These are phyloP conservation scores for Naganishia randhawae DNA, from an alignment of 768 basidiomycete species.

Conservation along the genomic window DNA sequence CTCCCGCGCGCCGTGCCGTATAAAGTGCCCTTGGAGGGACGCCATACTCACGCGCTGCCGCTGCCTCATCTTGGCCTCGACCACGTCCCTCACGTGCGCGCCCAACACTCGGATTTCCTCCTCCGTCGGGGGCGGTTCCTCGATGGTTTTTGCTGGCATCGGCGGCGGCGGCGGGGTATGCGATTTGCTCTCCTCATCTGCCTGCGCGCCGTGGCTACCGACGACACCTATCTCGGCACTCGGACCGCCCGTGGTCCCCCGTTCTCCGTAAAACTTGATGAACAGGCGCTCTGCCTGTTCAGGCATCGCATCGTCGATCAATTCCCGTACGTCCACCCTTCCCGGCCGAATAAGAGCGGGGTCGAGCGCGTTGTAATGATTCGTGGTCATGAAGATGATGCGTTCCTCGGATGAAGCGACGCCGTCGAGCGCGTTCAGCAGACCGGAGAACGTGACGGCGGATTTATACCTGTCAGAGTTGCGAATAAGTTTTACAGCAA, in stretches of 20 bases:
- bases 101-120: constrained; percentile 52
- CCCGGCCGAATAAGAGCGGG: constrained; percentile 93
- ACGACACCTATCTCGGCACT: constrained; percentile 37
- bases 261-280: constrained; percentile 68
- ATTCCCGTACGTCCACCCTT: constrained; percentile 78
- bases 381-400: constrained; percentile 99
- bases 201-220: constrained; percentile 50
- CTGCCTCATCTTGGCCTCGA: constrained; percentile 57
- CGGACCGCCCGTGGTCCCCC: constrained; percentile 45
- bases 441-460: constrained; percentile 93
- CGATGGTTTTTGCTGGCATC: too few relatives aligned
- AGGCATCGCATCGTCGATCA: constrained; percentile 81
- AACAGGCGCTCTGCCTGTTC: constrained; percentile 74
- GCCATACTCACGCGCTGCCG: constrained; percentile 86
- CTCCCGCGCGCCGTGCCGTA: constrained; percentile 58
- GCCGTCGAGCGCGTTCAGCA: constrained; percentile 93
- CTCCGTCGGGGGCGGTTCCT: not conserved
- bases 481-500: not conserved
- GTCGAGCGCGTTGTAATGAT: constrained; percentile 82
- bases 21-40: constrained; percentile 89
- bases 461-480: constrained; percentile 74
- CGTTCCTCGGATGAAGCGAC: constrained; percentile 96
- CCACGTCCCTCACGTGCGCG: constrained; percentile 57
- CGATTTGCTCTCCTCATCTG: constrained; percentile 43
- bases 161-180: too few relatives aligned